Conservation (phyloP, 441 rosid species). For the Croton setiger region DNA sequence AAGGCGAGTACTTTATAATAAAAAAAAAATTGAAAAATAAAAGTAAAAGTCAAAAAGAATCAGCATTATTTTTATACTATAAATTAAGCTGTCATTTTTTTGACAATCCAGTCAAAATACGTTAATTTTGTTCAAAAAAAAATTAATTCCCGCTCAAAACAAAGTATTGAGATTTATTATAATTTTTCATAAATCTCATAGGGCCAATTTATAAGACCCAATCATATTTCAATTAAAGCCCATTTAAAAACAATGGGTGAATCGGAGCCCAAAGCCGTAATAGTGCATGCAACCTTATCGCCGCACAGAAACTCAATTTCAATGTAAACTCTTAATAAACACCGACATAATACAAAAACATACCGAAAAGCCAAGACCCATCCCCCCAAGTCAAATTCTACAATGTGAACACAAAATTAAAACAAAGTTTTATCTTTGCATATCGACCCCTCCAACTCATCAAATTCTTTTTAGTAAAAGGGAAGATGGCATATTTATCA, state of each 20-base stretch:
- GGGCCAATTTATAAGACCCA: too few relatives aligned
- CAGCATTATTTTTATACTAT: too few relatives aligned
- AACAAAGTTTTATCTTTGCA: background rate
- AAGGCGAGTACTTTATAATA: too few relatives aligned
- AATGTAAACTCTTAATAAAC: slow-evolving; percentile 22
- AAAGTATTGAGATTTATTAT: too few relatives aligned
- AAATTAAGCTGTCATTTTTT: too few relatives aligned
- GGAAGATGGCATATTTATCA: background rate
- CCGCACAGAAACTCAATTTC: slow-evolving; percentile 25
- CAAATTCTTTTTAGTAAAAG: background rate
- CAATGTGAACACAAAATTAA: slow-evolving; percentile 14
- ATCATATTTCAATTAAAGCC: background rate
- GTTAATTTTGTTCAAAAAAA: too few relatives aligned
- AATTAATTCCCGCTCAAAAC: too few relatives aligned
- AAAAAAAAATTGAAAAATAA: too few relatives aligned
- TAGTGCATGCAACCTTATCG: background rate
- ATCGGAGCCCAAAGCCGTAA: background rate
- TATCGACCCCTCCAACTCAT: background rate
- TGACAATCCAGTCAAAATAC: too few relatives aligned
- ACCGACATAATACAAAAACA: slow-evolving; percentile 21
- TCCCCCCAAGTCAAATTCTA: background rate
- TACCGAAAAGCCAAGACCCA: background rate
- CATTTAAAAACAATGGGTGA: slow-evolving; percentile 6
- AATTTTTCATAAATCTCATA: too few relatives aligned
- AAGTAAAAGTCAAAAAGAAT: too few relatives aligned